Evolutionary conservation across 345 rosid genomes (phyloP).

Genomic region (Sapria himalayana): DNA sequence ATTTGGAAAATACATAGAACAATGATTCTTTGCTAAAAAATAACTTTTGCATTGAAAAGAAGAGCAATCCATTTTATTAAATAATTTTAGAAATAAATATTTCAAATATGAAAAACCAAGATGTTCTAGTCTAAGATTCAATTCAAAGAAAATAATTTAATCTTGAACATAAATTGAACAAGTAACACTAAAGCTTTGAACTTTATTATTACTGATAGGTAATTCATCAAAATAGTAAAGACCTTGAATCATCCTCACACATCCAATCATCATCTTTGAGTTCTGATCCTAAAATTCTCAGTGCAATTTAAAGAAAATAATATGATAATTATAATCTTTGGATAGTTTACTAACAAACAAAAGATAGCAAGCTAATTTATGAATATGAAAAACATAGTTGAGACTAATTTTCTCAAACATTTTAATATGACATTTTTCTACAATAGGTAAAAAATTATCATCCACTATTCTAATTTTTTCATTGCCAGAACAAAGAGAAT

Average conservation of each 20-base stretch:
- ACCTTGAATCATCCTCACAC: not conserved
- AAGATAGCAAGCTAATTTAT: not conserved
- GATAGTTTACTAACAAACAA: not conserved
- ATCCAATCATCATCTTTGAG: not conserved
- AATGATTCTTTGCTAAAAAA: not conserved
- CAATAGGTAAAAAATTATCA: not conserved
- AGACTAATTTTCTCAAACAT: not conserved
- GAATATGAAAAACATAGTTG: not conserved
- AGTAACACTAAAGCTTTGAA: not conserved
- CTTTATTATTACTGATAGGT: not conserved
- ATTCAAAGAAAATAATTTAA: not conserved
- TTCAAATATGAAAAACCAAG: not conserved
- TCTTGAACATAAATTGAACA: not conserved
- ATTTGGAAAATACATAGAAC: not conserved
- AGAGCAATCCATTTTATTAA: not conserved
- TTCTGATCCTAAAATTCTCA: not conserved
- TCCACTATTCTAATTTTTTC: conserved; percentile 1
- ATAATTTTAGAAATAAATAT: not conserved
- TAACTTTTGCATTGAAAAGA: not conserved
- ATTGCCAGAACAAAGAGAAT: not conserved
- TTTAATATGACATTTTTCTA: not conserved
- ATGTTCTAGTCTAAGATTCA: not conserved
- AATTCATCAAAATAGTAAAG: not conserved
- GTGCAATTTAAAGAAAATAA: not conserved
- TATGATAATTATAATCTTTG: not conserved